A percentile compares a stretch with the other conserved stretches of the same genome.
Conservation (phyloP, 2,329 filamentous ascomycete species). For the Endothia cerciana region DNA sequence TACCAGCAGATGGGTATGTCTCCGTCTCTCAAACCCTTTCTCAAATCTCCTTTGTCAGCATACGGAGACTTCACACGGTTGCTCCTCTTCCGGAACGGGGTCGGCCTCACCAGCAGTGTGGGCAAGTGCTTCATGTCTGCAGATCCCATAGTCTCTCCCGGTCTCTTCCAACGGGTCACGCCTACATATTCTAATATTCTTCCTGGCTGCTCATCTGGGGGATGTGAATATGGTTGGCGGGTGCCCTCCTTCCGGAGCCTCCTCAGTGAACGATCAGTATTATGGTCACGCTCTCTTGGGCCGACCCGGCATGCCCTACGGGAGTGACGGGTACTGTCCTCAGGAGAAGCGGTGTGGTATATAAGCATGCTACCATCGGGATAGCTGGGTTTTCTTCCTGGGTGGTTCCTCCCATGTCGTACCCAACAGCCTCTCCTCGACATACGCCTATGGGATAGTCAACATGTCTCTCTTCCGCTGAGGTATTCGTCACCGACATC, state of each 20-base stretch:
- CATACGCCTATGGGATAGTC: neutral
- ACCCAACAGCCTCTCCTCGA: neutral
- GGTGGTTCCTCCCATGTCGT: neutral
- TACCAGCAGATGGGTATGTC: slow-evolving; percentile 89
- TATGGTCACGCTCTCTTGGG: neutral
- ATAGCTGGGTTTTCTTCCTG: neutral
- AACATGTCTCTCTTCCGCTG: neutral
- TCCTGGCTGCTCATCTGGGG: neutral
- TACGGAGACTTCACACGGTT: neutral
- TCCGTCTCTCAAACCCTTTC: neutral
- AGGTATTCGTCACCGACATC: neutral
- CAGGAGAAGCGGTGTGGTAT: neutral
- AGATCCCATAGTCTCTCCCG: neutral
- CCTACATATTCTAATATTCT: neutral
- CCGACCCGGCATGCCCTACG: neutral
- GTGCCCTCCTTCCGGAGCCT: neutral
- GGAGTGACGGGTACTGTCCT: neutral
- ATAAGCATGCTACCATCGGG: neutral
- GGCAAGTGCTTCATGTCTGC: slow-evolving; percentile 21
- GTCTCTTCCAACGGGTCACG: neutral
- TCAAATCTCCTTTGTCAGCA: neutral
- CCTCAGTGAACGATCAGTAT: neutral
- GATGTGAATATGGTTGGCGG: neutral
- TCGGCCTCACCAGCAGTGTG: neutral
- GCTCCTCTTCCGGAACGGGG: neutral